Conservation (phyloP, 2,329 filamentous ascomycete genomes). For the Trichoderma sp. region DNA sequence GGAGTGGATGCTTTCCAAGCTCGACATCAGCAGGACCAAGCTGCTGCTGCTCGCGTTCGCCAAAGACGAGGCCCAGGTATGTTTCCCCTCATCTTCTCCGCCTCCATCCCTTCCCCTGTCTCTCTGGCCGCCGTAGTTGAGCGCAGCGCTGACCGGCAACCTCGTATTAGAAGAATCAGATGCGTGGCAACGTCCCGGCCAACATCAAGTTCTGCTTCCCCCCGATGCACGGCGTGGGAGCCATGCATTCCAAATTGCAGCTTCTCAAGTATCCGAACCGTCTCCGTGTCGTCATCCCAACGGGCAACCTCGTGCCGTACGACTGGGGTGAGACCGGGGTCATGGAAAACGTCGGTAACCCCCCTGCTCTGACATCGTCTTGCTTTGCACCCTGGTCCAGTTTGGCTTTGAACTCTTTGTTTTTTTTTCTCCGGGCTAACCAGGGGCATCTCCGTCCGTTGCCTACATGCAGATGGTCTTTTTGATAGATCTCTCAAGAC, state of each 20-base stretch:
- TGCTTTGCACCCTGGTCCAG: background rate
- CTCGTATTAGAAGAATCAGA: slow-evolving; percentile 47
- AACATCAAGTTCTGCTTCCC: slow-evolving; percentile 77
- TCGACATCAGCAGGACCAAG: slow-evolving; percentile 63
- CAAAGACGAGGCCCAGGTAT: slow-evolving; percentile 54
- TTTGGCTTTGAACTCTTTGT: background rate
- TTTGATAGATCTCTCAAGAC: slow-evolving; percentile 82
- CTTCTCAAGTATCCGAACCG: slow-evolving; percentile 76
- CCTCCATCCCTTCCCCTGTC: background rate
- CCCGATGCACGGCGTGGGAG: slow-evolving; percentile 70
- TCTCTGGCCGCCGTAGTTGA: background rate
- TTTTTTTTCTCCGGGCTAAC: background rate
- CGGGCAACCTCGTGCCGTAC: slow-evolving; percentile 79
- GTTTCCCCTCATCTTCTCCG: slow-evolving; percentile 23
- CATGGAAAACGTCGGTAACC: slow-evolving; percentile 73
- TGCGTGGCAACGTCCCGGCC: slow-evolving; percentile 53
- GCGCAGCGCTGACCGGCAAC: slow-evolving; percentile 1
- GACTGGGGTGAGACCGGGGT: slow-evolving; percentile 87
- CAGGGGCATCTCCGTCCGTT: background rate
- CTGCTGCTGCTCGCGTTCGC: slow-evolving; percentile 64
- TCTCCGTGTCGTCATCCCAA: slow-evolving; percentile 80
- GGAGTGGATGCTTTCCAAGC: slow-evolving; percentile 74
- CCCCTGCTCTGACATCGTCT: background rate
- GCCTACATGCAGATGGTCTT: slow-evolving; percentile 67
- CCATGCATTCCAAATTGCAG: slow-evolving; percentile 95